A percentile compares a stretch with the other conserved stretches of the same genome.
These are phyloP conservation scores for Phoma sp. DNA, from an alignment of 2,329 filamentous ascomycete genomes.

Conservation along the genomic window DNA sequence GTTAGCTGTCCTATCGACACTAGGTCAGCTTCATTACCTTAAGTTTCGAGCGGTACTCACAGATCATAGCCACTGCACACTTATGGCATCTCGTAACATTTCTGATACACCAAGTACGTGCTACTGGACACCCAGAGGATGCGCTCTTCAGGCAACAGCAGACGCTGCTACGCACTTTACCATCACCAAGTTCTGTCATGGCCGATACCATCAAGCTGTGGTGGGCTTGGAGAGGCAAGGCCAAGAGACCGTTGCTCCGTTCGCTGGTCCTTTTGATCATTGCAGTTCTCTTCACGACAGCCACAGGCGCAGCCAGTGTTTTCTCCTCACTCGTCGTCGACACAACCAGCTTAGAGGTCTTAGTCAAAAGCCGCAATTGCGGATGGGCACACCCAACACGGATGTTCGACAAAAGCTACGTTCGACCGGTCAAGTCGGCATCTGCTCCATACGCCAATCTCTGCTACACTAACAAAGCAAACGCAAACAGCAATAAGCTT, in stretches of 20 bases:
- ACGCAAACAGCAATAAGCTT: not conserved
- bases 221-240: slow-evolving; percentile 23
- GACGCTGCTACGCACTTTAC: slow-evolving; percentile 26
- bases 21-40: not conserved
- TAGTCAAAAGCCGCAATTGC: slow-evolving; percentile 22
- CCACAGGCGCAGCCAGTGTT: slow-evolving; percentile 17
- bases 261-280: slow-evolving; percentile 14
- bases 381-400: not conserved
- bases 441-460: slow-evolving; percentile 13
- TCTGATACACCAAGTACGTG: slow-evolving; percentile 22
- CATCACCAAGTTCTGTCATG: slow-evolving; percentile 22
- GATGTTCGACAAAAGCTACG: not conserved
- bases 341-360: slow-evolving; percentile 14
- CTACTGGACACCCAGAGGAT: slow-evolving; percentile 17
- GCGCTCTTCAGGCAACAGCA: slow-evolving; percentile 28
- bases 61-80: slow-evolving; percentile 13
- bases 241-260: slow-evolving; percentile 9
- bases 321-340: slow-evolving; percentile 30
- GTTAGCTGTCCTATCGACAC: slow-evolving; percentile 21
- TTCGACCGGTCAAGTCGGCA: slow-evolving; percentile 3
- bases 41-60: not conserved
- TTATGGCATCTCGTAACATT: slow-evolving; percentile 31
- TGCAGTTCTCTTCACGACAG: slow-evolving; percentile 14
- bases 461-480: slow-evolving; percentile 9
- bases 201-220: slow-evolving; percentile 26